Base-by-base conservation (phyloP, 2,329 filamentous ascomycete species). In the Periconia digitata region DNA sequence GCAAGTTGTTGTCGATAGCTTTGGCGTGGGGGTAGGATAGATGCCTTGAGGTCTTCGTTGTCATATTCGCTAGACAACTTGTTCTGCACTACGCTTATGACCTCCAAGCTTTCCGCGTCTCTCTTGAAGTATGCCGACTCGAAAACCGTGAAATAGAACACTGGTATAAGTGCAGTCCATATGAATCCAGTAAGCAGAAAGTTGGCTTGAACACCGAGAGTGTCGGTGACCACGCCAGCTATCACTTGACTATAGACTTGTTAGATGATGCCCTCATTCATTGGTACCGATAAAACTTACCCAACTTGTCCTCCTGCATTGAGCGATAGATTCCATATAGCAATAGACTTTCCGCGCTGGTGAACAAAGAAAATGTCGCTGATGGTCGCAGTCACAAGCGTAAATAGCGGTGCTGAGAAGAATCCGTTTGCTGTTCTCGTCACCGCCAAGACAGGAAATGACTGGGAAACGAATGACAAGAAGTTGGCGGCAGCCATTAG, bases 341-440 rank as follows among this genome's bases (percentile, higher is more conserved):
- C 53, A 17, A 55, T 53, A 10, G 47, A 47, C 42, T 46, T 42
- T 29, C 53, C 53, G 24, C 53, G 45, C 24, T 55, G 47, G 17
- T 55, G 45, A 15, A 53, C 39, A 32, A 55, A 55, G 36, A 55
- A 55, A 13, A 53, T 45, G 15, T 55, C 53, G 43, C 40, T 47
- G 12, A 55, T 55, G 12, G 47, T 55, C 20, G 53, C 50, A 15
- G 50, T 53, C 22, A 50, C 21, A 20, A 55, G 45, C 7, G 53
- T 53, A 29, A 50, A 53, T 13, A 53, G 17, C 10, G 53, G 53
- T 35, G 53, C 53, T 29, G 50, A 55, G 18, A 51, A 38, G 12
- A 55, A 35, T 8, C 53, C 53, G 23, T 42, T 47, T n/a, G 32
- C 50, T 15, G 52, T 55, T 36, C 52, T 46, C 27, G 50, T 46